A percentile compares a stretch with the other conserved stretches of the same genome.
These are phyloP conservation scores for Termitomyces sp. DNA, from an alignment of 768 basidiomycete genomes.

Conservation along the genomic window DNA sequence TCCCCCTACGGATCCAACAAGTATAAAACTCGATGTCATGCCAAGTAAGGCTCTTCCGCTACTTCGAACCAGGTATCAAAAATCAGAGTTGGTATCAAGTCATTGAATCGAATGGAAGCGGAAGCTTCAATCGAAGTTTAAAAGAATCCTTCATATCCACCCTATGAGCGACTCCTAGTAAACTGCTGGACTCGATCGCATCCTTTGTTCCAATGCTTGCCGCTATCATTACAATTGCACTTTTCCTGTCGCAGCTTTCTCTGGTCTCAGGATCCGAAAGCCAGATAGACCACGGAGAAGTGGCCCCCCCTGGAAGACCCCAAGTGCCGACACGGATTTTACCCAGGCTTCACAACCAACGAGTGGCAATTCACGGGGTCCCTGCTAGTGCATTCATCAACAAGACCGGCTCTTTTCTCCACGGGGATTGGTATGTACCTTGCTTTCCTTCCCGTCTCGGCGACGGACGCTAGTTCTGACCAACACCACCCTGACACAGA, in stretches of 20 bases:
- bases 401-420: constrained; percentile 5
- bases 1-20: neutral
- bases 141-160: neutral
- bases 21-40: neutral
- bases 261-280: neutral
- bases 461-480: neutral
- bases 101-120: neutral
- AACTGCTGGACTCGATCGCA: neutral
- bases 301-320: neutral
- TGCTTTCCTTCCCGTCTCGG: neutral
- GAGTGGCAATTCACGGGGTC: neutral
- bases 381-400: neutral
- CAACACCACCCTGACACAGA: neutral
- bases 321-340: neutral
- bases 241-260: neutral
- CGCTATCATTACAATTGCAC: neutral
- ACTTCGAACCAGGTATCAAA: neutral
- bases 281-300: neutral
- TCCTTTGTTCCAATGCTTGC: neutral
- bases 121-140: neutral
- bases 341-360: constrained; percentile 1
- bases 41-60: neutral
- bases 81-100: neutral
- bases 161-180: neutral
- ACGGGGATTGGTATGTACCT: constrained; percentile 9